Conservation (phyloP, 2,329 filamentous ascomycete species). For the Colletotrichum sp. region DNA sequence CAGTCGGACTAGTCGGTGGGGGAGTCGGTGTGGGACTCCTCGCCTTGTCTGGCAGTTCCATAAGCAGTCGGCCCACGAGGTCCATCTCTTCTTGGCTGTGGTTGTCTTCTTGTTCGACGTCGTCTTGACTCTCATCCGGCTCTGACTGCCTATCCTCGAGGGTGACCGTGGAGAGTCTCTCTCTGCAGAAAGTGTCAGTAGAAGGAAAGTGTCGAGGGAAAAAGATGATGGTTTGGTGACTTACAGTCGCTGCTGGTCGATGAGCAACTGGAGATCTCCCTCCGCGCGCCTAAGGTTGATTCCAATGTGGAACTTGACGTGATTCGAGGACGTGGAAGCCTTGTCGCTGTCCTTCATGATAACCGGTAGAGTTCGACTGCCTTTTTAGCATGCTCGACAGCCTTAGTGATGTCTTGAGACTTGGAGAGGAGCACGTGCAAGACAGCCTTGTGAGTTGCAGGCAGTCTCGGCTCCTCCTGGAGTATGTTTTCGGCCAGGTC, state of each 20-base stretch:
- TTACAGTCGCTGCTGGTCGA: not conserved
- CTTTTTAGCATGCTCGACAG: not conserved
- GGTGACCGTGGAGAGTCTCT: fast-evolving
- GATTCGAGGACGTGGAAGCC: not conserved
- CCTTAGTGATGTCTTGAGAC: not conserved
- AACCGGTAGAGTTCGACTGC: not conserved
- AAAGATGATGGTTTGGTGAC: not conserved
- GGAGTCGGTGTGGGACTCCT: not conserved
- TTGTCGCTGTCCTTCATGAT: not conserved
- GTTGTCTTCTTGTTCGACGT: not conserved
- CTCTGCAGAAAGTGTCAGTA: not conserved
- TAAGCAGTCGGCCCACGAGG: not conserved
- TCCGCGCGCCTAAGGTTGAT: not conserved
- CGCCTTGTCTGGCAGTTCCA: fast-evolving
- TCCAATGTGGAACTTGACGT: not conserved
- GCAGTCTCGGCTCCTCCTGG: not conserved
- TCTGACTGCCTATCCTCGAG: not conserved
- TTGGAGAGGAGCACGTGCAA: not conserved
- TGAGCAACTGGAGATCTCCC: not conserved
- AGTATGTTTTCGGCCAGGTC: not conserved
- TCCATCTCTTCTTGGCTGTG: not conserved
- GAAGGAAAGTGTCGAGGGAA: not conserved
- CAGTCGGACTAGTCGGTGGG: not conserved
- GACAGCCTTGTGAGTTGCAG: not conserved
- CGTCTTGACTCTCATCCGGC: not conserved